Conservation (phyloP, 148 eudicot genomes). For the Arctostaphylos glauca region DNA sequence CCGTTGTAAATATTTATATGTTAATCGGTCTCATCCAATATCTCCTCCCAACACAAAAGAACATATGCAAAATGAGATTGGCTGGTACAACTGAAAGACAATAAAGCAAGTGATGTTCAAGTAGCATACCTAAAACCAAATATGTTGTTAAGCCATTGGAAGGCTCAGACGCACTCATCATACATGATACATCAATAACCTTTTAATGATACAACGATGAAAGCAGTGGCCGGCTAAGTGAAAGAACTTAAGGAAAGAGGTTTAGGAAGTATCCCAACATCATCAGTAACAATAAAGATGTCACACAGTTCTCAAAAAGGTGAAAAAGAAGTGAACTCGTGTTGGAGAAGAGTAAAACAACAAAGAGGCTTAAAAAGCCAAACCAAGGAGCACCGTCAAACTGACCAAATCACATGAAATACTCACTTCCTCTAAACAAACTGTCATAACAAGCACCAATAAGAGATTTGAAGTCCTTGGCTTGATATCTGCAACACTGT, state of each 20-base stretch:
- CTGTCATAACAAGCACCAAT: not conserved
- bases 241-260: not conserved
- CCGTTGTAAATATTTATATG: conserved; percentile 95
- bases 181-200: not conserved
- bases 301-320: not conserved
- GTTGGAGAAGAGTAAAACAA: not conserved
- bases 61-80: conserved; percentile 13
- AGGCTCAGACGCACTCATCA: not conserved
- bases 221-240: not conserved
- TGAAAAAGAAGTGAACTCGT: not conserved
- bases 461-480: not conserved
- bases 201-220: not conserved
- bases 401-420: not conserved
- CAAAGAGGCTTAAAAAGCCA: not conserved
- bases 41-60: conserved; percentile 70
- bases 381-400: conserved; percentile 3
- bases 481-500: not conserved
- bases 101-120: not conserved
- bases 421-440: not conserved
- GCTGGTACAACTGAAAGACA: not conserved
- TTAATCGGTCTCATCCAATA: conserved; percentile 95
- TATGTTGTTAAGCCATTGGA: not conserved
- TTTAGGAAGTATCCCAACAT: not conserved
- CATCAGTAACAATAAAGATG: not conserved
- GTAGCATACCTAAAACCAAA: not conserved